A percentile compares a stretch with the other conserved stretches of the same genome.
These are phyloP conservation scores for Suillus subaureus DNA, from an alignment of 768 basidiomycete species.

Conservation along the genomic window DNA sequence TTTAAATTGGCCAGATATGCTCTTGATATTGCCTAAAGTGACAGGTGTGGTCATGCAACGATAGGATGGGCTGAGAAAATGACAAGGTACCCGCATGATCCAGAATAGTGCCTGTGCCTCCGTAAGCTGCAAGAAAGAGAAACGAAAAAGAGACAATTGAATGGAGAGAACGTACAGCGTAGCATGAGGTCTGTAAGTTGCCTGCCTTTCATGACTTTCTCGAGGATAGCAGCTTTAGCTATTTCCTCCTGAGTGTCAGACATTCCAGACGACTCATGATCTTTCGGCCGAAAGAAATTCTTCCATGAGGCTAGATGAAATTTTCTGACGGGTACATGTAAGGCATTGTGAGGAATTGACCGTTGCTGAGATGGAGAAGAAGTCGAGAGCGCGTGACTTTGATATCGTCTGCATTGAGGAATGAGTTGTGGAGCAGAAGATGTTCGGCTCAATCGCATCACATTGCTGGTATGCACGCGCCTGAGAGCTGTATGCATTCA, in stretches of 20 bases:
- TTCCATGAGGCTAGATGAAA: slow-evolving; percentile 31
- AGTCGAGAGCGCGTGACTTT: neutral
- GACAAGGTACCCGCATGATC: slow-evolving; percentile 71
- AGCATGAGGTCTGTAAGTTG: slow-evolving; percentile 90
- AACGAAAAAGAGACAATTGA: slow-evolving; percentile 11
- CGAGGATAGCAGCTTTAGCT: slow-evolving; percentile 72
- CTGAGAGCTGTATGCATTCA: slow-evolving; percentile 37
- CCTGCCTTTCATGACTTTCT: slow-evolving; percentile 84
- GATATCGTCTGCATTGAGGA: neutral
- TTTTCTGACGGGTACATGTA: neutral
- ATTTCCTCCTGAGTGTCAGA: slow-evolving; percentile 64
- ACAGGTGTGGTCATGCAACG: slow-evolving; percentile 29
- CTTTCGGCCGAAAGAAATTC: slow-evolving; percentile 19
- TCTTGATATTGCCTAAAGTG: slow-evolving; percentile 75
- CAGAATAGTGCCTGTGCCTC: slow-evolving; percentile 75
- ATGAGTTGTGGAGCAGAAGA: slow-evolving; percentile 4
- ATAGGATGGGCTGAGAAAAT: slow-evolving; percentile 14
- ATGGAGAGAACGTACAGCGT: slow-evolving; percentile 65
- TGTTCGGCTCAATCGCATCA: slow-evolving; percentile 27
- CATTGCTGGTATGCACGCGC: slow-evolving; percentile 34
- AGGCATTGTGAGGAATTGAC: slow-evolving; percentile 3
- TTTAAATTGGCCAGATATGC: slow-evolving; percentile 87
- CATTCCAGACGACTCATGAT: slow-evolving; percentile 5
- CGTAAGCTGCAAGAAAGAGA: slow-evolving; percentile 12
- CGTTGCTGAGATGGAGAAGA: neutral